Base-by-base conservation (phyloP, 495 filamentous ascomycete species). In the Rostrohypoxylon terebratum region DNA sequence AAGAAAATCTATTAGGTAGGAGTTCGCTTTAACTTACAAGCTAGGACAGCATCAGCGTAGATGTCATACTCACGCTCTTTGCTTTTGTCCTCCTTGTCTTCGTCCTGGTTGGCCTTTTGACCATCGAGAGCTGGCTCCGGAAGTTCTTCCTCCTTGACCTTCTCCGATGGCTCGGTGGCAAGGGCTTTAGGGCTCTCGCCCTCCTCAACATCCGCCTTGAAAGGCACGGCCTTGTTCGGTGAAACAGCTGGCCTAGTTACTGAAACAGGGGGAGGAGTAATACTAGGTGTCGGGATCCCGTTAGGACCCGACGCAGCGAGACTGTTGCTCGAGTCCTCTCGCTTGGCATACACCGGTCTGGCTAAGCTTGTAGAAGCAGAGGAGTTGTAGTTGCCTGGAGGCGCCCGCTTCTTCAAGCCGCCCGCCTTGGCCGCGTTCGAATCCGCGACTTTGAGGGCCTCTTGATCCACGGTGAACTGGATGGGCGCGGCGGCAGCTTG, bases 381-480 rank as follows among this genome's bases (percentile, higher is more conserved):
- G 38, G 81, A 80, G 83, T 76, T 84, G 78, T 85, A 90, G 81
- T 77, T 88, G 80, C 83, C 84, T 10, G 84, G 83, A 48, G 84
- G 84, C n/a, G 79, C 76, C 69, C 92, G 85, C 86, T 93, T 94
- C 87, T 92, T 94, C 59, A 83, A 77, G 1, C 80, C 73, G 54
- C 80, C 80, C n/a, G 82, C 77, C 34, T 83, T 83, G 62, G 92
- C 90, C 34, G 96, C 86, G 68, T 91, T 92, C 63, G 91, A 94
- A 80, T 99, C 96, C 51, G 87, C 87, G 16, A 97, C 93, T 83
- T 92, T 92, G 69, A 99, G 92, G 51, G 92, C 90, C 81, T 97
- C 94, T 84, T 99, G 96, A 83, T 99, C 96, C 75, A 99, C 96
- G 5, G 96, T 99, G 85, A 99, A 99, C 83, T 99, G 96, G 75